Conservation (phyloP, 345 rosid species). For the Nephelium lappaceum region DNA sequence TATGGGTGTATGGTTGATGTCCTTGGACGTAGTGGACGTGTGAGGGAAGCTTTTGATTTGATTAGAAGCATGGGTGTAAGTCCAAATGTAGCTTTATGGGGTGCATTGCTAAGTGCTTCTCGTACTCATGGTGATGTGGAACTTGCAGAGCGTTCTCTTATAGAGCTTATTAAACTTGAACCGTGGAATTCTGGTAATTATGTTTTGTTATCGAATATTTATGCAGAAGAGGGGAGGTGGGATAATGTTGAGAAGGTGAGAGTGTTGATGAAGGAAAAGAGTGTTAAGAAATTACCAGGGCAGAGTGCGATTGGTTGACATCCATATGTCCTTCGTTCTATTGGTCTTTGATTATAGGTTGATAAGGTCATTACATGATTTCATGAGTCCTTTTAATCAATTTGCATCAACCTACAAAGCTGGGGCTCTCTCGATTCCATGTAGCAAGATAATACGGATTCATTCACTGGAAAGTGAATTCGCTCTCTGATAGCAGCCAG, state of each 20-base stretch:
- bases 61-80: conserved; percentile 46
- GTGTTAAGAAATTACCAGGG: conserved; percentile 50
- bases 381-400: not conserved
- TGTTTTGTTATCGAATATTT: conserved; percentile 64
- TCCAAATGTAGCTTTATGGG: conserved; percentile 69
- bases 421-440: not conserved
- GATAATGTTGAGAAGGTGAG: conserved; percentile 60
- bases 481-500: not conserved
- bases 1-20: conserved; percentile 78
- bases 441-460: not conserved
- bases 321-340: not conserved
- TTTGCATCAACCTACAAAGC: not conserved
- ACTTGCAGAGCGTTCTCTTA: conserved; percentile 59
- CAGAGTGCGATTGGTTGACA: conserved; percentile 35
- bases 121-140: conserved; percentile 60
- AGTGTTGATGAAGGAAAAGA: conserved; percentile 51
- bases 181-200: conserved; percentile 74
- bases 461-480: not conserved
- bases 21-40: conserved; percentile 56
- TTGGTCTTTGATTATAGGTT: not conserved
- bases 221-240: conserved; percentile 77
- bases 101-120: conserved; percentile 69
- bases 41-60: conserved; percentile 63
- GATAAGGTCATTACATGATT: not conserved
- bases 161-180: conserved; percentile 57